Percentiles rank a stretch among this genome's conserved stretches.
Evolutionary conservation across 177 flowering plant genomes (phyloP).

Genomic region (Vitis hybrid): DNA sequence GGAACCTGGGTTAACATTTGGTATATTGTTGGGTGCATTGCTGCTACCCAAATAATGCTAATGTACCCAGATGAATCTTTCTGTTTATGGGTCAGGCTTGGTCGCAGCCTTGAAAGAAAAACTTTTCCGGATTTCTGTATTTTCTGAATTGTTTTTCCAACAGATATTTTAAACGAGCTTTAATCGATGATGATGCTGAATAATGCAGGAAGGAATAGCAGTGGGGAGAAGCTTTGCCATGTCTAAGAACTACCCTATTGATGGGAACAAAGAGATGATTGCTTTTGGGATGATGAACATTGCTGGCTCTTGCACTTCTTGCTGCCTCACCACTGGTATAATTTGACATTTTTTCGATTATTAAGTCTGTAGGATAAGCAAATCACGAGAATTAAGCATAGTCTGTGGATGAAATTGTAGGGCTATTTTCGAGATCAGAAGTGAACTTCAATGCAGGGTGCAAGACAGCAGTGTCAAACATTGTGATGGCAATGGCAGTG

Average conservation of each 20-base stretch:
- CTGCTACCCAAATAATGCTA: too few relatives aligned
- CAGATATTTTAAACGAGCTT: too few relatives aligned
- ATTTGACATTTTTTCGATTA: background rate
- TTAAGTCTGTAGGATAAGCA: too few relatives aligned
- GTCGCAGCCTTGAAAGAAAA: too few relatives aligned
- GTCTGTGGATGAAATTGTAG: constrained; percentile 18
- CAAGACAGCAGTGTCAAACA: constrained; percentile 71
- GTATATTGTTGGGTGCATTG: too few relatives aligned
- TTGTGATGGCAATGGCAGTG: constrained; percentile 73
- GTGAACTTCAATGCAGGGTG: constrained; percentile 84
- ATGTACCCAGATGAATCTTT: too few relatives aligned
- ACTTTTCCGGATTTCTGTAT: too few relatives aligned
- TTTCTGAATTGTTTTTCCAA: too few relatives aligned
- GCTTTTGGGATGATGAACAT: constrained; percentile 97
- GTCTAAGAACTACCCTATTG: constrained; percentile 90
- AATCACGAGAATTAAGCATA: too few relatives aligned
- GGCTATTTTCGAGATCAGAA: constrained; percentile 73
- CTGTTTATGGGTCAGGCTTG: too few relatives aligned
- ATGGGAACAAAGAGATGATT: constrained; percentile 99
- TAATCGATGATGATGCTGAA: too few relatives aligned
- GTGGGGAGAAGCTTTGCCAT: constrained; percentile 95
- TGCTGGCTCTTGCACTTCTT: constrained; percentile 84
- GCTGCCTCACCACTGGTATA: constrained; percentile 88
- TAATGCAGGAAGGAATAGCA: constrained; percentile 89
- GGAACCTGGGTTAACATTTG: too few relatives aligned